Percentiles rank a stretch among this genome's conserved stretches.
Conservation (phyloP, 768 basidiomycete genomes). For the Cantharellus cinnabarinus region DNA sequence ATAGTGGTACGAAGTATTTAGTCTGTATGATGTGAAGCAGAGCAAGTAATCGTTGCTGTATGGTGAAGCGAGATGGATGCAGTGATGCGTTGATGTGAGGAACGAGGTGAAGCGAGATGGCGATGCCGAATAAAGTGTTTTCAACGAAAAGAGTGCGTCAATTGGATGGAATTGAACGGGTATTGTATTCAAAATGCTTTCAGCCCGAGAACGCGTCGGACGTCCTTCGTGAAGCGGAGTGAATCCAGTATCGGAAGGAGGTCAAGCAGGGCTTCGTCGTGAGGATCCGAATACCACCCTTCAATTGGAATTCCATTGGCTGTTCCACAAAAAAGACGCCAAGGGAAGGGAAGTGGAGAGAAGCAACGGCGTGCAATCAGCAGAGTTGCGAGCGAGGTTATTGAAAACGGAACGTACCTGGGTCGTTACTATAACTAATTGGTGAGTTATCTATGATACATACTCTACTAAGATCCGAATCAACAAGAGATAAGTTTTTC, state of each 20-base stretch:
- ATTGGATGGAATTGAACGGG: too few species aligned
- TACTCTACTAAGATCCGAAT: constrained; percentile 76
- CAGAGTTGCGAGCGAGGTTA: not conserved
- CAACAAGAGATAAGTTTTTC: constrained; percentile 77
- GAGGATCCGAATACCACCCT: constrained; percentile 96
- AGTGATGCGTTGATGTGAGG: too few species aligned
- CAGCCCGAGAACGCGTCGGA: constrained; percentile 74
- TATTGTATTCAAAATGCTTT: constrained; percentile 9
- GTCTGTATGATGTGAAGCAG: too few species aligned
- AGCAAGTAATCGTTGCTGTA: too few species aligned
- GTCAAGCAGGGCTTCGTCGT: constrained; percentile 90
- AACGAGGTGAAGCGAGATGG: too few species aligned
- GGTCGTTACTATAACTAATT: constrained; percentile 74
- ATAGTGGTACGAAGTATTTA: too few species aligned
- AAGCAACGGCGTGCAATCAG: not conserved
- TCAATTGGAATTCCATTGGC: constrained; percentile 98
- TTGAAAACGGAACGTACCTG: constrained; percentile 35
- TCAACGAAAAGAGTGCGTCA: too few species aligned
- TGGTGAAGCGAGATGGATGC: too few species aligned
- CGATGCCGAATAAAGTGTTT: too few species aligned
- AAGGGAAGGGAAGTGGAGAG: not conserved
- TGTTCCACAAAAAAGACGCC: constrained; percentile 16
- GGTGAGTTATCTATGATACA: constrained; percentile 96
- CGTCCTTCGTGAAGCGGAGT: constrained; percentile 86
- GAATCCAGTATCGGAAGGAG: constrained; percentile 90